These are phyloP conservation scores for barley (Hordeum vulgare) DNA, from an alignment of 176 grass and related monocot genomes.

Conservation along the genomic window DNA sequence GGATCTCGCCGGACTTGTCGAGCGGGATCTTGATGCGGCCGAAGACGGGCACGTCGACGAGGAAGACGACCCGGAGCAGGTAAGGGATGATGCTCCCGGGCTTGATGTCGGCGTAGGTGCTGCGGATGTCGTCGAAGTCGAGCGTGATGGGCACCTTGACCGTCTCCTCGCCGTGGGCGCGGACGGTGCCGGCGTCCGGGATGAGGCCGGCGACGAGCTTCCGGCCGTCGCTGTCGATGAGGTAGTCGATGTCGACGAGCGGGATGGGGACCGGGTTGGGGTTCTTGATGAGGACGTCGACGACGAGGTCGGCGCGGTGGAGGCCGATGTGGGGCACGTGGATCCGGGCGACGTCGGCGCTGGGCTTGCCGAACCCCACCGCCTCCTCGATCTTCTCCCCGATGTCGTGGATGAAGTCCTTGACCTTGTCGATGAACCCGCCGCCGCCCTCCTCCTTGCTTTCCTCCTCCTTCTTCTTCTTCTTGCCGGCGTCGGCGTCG, in stretches of 20 bases:
- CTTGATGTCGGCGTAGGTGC: constrained; percentile 81
- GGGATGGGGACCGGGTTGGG: constrained; percentile 96
- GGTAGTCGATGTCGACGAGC: constrained; percentile 93
- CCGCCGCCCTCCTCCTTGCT: constrained; percentile 28
- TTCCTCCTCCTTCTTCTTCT: constrained; percentile 17
- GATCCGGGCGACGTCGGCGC: constrained; percentile 66
- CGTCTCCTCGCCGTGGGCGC: constrained; percentile 77
- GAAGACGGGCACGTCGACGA: constrained; percentile 83
- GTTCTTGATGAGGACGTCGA: constrained; percentile 89
- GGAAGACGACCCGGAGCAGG: constrained; percentile 61
- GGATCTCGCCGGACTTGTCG: constrained; percentile 81
- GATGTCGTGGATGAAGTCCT: constrained; percentile 97
- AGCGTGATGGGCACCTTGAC: constrained; percentile 85
- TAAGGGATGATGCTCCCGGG: constrained; percentile 94
- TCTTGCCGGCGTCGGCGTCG: constrained; percentile 12
- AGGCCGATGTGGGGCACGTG: constrained; percentile 84
- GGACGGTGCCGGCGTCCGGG: constrained; percentile 92
- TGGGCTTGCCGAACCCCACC: constrained; percentile 88
- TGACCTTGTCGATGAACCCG: constrained; percentile 80
- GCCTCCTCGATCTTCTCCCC: constrained; percentile 88
- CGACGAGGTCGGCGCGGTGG: constrained; percentile 71
- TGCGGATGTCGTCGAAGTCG: constrained; percentile 74
- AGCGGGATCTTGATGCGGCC: constrained; percentile 80
- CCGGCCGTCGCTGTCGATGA: constrained; percentile 86
- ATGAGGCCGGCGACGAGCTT: constrained; percentile 91